Evolutionary conservation across 805 yeast genomes (phyloP).

Genomic region (Cyberlindnera mycetangii): DNA sequence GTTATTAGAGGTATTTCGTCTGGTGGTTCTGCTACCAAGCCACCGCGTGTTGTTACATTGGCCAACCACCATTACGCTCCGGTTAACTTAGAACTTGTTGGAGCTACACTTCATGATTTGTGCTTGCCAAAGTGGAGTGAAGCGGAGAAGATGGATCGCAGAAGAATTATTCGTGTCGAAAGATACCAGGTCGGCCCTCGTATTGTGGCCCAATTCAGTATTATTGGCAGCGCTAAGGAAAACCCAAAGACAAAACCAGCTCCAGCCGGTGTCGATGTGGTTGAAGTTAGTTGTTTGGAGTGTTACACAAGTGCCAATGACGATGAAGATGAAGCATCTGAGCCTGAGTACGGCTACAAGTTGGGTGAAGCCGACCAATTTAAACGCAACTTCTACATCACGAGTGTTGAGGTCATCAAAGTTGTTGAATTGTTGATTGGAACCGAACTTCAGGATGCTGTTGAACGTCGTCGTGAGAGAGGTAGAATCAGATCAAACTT

Average conservation of each 20-base stretch:
- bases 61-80: slow-evolving; percentile 36
- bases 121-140: slow-evolving; percentile 51
- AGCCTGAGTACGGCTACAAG: slow-evolving; percentile 28
- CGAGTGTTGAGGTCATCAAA: slow-evolving; percentile 65
- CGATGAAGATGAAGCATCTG: slow-evolving; percentile 29
- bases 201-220: slow-evolving; percentile 46
- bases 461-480: slow-evolving; percentile 56
- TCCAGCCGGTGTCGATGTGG: slow-evolving; percentile 43
- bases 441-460: slow-evolving; percentile 41
- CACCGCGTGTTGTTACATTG: slow-evolving; percentile 41
- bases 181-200: slow-evolving; percentile 47
- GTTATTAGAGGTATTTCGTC: slow-evolving; percentile 56
- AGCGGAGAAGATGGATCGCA: slow-evolving; percentile 44
- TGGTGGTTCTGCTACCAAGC: slow-evolving; percentile 55
- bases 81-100: slow-evolving; percentile 44
- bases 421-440: slow-evolving; percentile 62
- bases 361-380: slow-evolving; percentile 18
- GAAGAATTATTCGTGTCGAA: slow-evolving; percentile 59
- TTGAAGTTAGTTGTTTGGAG: slow-evolving; percentile 60
- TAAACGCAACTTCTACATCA: slow-evolving; percentile 41
- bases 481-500: slow-evolving; percentile 66
- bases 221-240: slow-evolving; percentile 49
- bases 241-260: slow-evolving; percentile 37
- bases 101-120: slow-evolving; percentile 45
- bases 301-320: slow-evolving; percentile 37